Conservation (phyloP, 1,139 yeast species). For the Yamadazyma spencermartinsiae region DNA sequence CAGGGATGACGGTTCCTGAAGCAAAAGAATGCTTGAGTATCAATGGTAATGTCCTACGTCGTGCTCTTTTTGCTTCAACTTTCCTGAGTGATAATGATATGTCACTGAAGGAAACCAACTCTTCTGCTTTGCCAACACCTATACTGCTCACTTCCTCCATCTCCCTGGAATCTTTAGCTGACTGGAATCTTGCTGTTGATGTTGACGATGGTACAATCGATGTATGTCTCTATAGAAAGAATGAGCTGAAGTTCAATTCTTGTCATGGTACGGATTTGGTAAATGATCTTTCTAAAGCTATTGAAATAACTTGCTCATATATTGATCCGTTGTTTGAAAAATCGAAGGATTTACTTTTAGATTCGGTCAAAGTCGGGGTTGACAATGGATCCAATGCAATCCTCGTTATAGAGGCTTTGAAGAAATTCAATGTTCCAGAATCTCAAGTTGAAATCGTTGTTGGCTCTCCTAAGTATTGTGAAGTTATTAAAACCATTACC, state of each 20-base stretch:
- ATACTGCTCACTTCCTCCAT: neutral
- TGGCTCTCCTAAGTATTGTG: slow-evolving; percentile 7
- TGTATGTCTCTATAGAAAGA: slow-evolving; percentile 2
- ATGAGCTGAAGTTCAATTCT: neutral
- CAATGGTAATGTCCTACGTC: slow-evolving; percentile 6
- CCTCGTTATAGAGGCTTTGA: neutral
- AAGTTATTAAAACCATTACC: slow-evolving; percentile 3
- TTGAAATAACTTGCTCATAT: neutral
- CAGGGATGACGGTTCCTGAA: slow-evolving; percentile 6
- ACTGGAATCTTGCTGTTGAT: slow-evolving; percentile 4
- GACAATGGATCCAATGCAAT: neutral
- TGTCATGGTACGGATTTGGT: neutral
- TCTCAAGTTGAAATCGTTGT: neutral
- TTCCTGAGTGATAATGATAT: neutral
- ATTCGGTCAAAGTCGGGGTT: slow-evolving; percentile 4
- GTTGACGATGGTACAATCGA: slow-evolving; percentile 1
- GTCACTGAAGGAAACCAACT: neutral
- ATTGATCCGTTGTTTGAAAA: slow-evolving; percentile 1
- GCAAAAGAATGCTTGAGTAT: slow-evolving; percentile 3
- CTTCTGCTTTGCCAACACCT: slow-evolving; percentile 2
- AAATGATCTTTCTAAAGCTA: neutral
- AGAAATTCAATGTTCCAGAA: slow-evolving; percentile 1
- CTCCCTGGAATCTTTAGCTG: slow-evolving; percentile 1
- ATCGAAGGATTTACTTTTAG: neutral
- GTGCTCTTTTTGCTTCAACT: slow-evolving; percentile 2